Evolutionary conservation across 192 early-diverging fungal species (phyloP).

Genomic region (Mycoemilia scoparia): DNA sequence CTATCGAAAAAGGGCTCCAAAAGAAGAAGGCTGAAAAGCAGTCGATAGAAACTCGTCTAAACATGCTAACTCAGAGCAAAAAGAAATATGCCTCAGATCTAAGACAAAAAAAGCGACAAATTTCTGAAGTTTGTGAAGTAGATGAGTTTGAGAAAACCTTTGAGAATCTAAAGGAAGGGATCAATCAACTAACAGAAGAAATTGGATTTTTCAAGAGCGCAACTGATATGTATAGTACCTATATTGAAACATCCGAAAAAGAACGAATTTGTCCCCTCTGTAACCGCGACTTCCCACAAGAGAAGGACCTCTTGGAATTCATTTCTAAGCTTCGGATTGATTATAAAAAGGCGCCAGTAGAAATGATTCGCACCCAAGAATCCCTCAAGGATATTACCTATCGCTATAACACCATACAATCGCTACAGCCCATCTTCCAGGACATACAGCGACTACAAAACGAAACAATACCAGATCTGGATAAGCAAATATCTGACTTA

Average conservation of each 20-base stretch:
- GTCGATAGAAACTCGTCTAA: constrained; percentile 11
- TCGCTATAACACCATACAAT: constrained; percentile 8
- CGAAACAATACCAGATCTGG: constrained; percentile 7
- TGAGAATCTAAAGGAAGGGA: constrained; percentile 17
- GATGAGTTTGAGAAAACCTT: constrained; percentile 9
- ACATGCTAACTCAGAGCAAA: constrained; percentile 14
- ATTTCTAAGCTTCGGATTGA: constrained; percentile 20
- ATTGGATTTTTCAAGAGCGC: constrained; percentile 30
- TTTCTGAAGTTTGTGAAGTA: constrained; percentile 7
- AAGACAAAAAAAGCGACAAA: constrained; percentile 3
- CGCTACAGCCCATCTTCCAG: constrained; percentile 10
- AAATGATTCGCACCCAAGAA: constrained; percentile 13
- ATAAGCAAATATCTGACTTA: constrained; percentile 29
- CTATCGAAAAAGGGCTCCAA: constrained; percentile 2
- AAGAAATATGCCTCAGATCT: constrained; percentile 13
- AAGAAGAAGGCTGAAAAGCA: constrained; percentile 4
- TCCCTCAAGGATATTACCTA: constrained; percentile 10
- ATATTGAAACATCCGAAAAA: constrained; percentile 40
- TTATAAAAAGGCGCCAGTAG: constrained; percentile 18
- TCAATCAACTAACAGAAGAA: constrained; percentile 29
- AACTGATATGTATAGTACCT: constrained; percentile 42
- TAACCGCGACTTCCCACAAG: constrained; percentile 42
- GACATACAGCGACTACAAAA: constrained; percentile 21
- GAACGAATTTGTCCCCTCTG: constrained; percentile 69
- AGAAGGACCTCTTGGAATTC: constrained; percentile 22